phyloP scores from a whole-genome alignment of 176 grass and related monocot species.

The Guadua angustifolia region DNA sequence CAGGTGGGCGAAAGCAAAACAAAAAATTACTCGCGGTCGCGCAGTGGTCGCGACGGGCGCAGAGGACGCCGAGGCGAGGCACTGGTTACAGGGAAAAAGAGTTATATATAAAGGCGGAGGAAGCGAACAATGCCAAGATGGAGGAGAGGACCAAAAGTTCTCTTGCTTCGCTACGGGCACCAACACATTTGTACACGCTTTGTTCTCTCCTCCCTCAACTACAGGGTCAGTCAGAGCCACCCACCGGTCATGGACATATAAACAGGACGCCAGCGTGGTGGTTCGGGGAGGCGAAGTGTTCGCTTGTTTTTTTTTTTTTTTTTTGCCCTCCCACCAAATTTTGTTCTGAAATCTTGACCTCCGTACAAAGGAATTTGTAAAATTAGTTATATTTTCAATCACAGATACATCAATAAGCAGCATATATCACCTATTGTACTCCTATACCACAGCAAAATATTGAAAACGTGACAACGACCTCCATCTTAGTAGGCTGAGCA shows the following conservation, averaged over 20 bases:
- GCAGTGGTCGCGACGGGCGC: conserved; percentile 24
- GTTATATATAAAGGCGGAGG: conserved; percentile 25
- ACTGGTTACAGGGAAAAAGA: conserved; percentile 35
- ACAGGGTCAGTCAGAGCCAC: conserved; percentile 8
- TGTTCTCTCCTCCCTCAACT: background rate
- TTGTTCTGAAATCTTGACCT: no score
- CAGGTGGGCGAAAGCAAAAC: background rate
- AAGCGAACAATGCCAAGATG: conserved; percentile 44
- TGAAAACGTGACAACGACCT: no score
- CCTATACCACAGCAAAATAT: no score
- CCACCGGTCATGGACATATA: background rate
- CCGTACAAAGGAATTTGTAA: no score
- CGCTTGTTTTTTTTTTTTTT: no score
- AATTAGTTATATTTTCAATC: no score
- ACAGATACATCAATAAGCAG: no score
- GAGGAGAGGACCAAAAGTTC: background rate
- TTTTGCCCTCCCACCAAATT: no score
- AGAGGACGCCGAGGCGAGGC: background rate
- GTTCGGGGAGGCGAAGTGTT: background rate
- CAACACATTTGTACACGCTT: no score
- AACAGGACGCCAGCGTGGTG: background rate
- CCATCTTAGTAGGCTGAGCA: no score
- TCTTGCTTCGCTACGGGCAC: no score
- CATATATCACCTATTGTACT: no score
- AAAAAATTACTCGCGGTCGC: background rate